These are phyloP conservation scores for Sclerotinia sclerotiorum DNA, from an alignment of 2,329 filamentous ascomycete genomes.

Conservation along the genomic window DNA sequence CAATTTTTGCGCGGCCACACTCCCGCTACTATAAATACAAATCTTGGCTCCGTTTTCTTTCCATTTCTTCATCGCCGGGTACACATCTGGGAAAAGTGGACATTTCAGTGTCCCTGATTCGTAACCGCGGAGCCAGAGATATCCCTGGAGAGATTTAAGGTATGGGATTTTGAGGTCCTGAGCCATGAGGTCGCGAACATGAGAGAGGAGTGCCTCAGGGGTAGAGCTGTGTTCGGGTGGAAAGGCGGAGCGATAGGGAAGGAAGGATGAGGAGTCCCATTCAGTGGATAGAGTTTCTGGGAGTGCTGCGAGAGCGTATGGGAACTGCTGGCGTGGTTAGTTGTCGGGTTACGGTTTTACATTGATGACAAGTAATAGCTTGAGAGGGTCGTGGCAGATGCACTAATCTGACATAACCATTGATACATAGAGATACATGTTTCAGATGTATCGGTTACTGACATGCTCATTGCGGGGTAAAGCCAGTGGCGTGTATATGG, in stretches of 20 bases:
- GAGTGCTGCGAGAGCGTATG: slow-evolving; percentile 69
- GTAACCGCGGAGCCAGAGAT: slow-evolving; percentile 77
- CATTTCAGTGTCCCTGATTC: slow-evolving; percentile 66
- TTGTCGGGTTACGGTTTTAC: slow-evolving; percentile 4
- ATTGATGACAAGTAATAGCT: slow-evolving; percentile 5
- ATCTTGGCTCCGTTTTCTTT: slow-evolving; percentile 45
- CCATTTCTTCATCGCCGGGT: slow-evolving; percentile 62
- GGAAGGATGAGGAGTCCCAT: slow-evolving; percentile 66
- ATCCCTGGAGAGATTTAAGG: slow-evolving; percentile 76
- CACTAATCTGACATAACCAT: slow-evolving; percentile 4
- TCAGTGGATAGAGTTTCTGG: slow-evolving; percentile 61
- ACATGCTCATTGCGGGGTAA: slow-evolving; percentile 16
- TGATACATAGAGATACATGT: slow-evolving; percentile 9
- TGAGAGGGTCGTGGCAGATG: slow-evolving; percentile 1
- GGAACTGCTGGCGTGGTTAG: slow-evolving; percentile 57
- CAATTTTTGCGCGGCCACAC: slow-evolving; percentile 76
- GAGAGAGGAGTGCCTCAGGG: slow-evolving; percentile 59
- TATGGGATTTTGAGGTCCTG: slow-evolving; percentile 74
- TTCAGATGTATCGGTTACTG: slow-evolving; percentile 9
- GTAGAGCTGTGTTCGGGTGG: slow-evolving; percentile 61
- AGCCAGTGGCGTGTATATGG: slow-evolving; percentile 16
- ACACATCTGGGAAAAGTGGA: slow-evolving; percentile 73
- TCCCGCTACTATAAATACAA: slow-evolving; percentile 81
- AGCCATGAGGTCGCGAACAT: slow-evolving; percentile 68
- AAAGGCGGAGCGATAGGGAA: slow-evolving; percentile 68